phyloP scores from a whole-genome alignment of 2,329 filamentous ascomycete species.

The Clarireedia paspali region DNA sequence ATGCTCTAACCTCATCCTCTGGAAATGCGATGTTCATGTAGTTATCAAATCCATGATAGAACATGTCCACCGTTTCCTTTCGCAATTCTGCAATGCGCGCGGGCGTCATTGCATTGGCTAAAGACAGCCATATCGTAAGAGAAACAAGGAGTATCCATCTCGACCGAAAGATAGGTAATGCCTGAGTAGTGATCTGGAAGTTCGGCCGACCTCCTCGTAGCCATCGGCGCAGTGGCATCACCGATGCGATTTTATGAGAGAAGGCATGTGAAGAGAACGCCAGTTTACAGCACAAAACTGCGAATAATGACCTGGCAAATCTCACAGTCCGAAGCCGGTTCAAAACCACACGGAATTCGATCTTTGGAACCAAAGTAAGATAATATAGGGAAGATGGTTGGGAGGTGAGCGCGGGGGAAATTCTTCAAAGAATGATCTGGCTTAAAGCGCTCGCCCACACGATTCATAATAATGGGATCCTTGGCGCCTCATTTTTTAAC shows the following conservation, averaged over 20 bases:
- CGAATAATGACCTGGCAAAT: background rate
- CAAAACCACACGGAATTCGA: background rate
- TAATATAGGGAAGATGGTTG: background rate
- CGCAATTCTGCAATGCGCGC: slow-evolving; percentile 48
- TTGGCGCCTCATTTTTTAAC: background rate
- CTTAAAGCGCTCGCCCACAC: background rate
- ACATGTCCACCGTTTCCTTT: slow-evolving; percentile 65
- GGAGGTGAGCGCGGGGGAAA: background rate
- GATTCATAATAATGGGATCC: background rate
- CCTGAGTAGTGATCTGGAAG: slow-evolving; percentile 14
- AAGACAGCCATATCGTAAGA: slow-evolving; percentile 21
- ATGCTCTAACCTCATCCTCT: slow-evolving; percentile 68
- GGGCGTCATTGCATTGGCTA: slow-evolving; percentile 41
- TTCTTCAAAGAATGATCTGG: background rate
- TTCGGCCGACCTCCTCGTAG: slow-evolving; percentile 16
- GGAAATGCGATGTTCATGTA: slow-evolving; percentile 94
- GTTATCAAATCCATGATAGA: slow-evolving; percentile 94
- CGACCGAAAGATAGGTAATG: slow-evolving; percentile 12
- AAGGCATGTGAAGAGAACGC: slow-evolving; percentile 26
- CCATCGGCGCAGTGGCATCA: slow-evolving; percentile 31
- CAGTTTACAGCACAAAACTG: background rate
- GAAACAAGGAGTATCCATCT: slow-evolving; percentile 22
- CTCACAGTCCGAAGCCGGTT: background rate
- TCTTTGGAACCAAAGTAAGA: background rate
- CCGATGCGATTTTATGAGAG: slow-evolving; percentile 22